Evolutionary conservation across 768 basidiomycete genomes (phyloP).

Genomic region (Gelatoporia subvermispora): DNA sequence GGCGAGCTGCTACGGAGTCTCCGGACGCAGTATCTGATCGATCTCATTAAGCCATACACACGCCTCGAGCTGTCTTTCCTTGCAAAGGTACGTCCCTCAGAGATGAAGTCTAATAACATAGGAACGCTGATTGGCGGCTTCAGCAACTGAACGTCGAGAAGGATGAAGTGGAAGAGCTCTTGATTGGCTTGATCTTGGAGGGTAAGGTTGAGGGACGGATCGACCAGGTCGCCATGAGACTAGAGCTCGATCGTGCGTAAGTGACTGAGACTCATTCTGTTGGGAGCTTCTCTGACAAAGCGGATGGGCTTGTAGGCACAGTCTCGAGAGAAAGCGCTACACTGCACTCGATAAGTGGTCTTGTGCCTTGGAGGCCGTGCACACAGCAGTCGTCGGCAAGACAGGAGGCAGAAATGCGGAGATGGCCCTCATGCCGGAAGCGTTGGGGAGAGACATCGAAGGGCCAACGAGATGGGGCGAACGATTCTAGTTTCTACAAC

Average conservation of each 20-base stretch:
- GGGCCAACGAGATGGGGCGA: conserved; percentile 3
- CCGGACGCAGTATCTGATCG: conserved; percentile 94
- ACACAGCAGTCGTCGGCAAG: conserved; percentile 72
- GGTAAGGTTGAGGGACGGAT: conserved; percentile 96
- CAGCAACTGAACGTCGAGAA: conserved; percentile 95
- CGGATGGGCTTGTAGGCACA: conserved; percentile 56
- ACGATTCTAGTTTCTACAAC: conserved; percentile 3
- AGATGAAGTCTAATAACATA: not conserved
- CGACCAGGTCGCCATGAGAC: conserved; percentile 91
- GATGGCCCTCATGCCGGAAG: conserved; percentile 5
- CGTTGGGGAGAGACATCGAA: conserved; percentile 9
- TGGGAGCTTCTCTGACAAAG: not conserved
- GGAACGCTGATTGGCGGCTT: not conserved
- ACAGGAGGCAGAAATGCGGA: conserved; percentile 20
- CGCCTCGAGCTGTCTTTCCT: conserved; percentile 90
- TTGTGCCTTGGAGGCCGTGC: conserved; percentile 71
- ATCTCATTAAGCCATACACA: conserved; percentile 97
- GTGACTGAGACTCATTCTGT: conserved; percentile 36
- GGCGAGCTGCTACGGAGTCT: conserved; percentile 92
- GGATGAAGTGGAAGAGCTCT: conserved; percentile 88
- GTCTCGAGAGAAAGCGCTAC: conserved; percentile 83
- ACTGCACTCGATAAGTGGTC: conserved; percentile 79
- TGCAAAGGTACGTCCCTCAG: conserved; percentile 59
- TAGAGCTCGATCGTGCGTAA: conserved; percentile 78
- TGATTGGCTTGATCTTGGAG: conserved; percentile 91